Evolutionary conservation across 1,139 yeast species (phyloP).

Genomic region (Yamadazyma spencermartinsiae): DNA sequence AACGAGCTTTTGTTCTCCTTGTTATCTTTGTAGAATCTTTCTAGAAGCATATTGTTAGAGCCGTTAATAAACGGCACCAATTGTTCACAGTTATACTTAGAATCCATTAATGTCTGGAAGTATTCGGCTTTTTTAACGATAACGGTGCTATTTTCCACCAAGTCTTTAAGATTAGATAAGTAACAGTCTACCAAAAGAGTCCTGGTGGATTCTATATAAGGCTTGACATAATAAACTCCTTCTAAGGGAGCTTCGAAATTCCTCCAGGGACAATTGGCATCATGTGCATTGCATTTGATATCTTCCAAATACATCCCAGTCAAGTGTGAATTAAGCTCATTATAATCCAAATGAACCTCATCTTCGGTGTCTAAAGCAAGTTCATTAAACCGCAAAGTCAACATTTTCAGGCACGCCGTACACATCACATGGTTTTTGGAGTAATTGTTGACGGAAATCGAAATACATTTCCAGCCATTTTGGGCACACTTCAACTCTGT

Average conservation of each 20-base stretch:
- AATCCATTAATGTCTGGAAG: constrained; percentile 19
- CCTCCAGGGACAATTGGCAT: constrained; percentile 37
- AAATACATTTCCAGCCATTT: constrained; percentile 44
- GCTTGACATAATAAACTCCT: constrained; percentile 39
- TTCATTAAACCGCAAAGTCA: constrained; percentile 29
- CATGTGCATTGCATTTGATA: constrained; percentile 24
- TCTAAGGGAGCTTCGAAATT: constrained; percentile 36
- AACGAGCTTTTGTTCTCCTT: constrained; percentile 33
- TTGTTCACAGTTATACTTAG: constrained; percentile 8
- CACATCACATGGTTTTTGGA: constrained; percentile 37
- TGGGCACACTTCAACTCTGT: constrained; percentile 40
- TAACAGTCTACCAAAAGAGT: constrained; percentile 29
- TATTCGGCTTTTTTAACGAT: constrained; percentile 26
- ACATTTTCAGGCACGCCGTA: constrained; percentile 31
- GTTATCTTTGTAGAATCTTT: constrained; percentile 29
- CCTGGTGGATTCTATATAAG: constrained; percentile 34
- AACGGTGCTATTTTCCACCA: constrained; percentile 31
- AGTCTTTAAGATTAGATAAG: constrained; percentile 26
- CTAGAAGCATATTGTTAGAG: constrained; percentile 34
- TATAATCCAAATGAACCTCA: constrained; percentile 7
- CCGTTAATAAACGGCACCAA: constrained; percentile 19
- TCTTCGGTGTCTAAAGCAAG: constrained; percentile 20
- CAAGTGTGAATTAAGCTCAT: constrained; percentile 26
- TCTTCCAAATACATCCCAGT: constrained; percentile 7
- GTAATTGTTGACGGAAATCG: constrained; percentile 23